These are phyloP conservation scores for Gynochthodes officinalis DNA, from an alignment of 257 asterid species.

Conservation along the genomic window DNA sequence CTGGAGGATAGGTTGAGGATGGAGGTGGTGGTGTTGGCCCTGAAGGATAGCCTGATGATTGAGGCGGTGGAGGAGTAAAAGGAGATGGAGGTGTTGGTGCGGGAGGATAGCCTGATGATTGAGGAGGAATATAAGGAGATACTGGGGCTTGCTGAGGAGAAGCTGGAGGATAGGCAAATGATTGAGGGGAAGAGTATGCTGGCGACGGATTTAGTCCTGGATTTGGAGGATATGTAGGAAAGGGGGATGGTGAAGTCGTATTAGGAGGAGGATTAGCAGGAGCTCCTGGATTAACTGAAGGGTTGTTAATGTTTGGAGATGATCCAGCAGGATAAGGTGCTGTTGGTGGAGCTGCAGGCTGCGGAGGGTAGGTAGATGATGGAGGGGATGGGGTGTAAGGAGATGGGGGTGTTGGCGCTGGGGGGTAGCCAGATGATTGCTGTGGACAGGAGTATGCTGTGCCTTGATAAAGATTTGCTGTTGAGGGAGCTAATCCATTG, in stretches of 20 bases:
- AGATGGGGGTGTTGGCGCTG: no score
- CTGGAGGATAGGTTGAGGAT: neutral
- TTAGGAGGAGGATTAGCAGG: slow-evolving; percentile 9
- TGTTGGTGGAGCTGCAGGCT: no score
- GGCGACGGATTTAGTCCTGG: neutral
- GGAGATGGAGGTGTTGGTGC: neutral
- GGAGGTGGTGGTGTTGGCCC: neutral
- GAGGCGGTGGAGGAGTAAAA: neutral
- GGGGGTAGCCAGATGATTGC: no score
- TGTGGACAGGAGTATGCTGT: no score
- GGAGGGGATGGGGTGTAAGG: no score
- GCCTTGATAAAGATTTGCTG: slow-evolving; percentile 5
- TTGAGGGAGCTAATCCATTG: slow-evolving; percentile 21
- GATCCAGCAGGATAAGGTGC: slow-evolving; percentile 11
- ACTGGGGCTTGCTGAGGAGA: neutral
- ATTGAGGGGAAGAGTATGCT: neutral
- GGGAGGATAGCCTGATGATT: neutral
- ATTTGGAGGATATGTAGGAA: slow-evolving; percentile 10
- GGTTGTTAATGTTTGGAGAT: neutral
- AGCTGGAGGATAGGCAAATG: neutral
- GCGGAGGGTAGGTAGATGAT: no score
- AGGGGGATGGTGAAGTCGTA: slow-evolving; percentile 1
- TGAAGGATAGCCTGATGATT: slow-evolving; percentile 8
- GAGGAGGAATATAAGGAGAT: neutral
- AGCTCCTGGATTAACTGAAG: neutral